phyloP scores from a whole-genome alignment of 805 yeast genomes.

The Martiniozyma abietophila region DNA sequence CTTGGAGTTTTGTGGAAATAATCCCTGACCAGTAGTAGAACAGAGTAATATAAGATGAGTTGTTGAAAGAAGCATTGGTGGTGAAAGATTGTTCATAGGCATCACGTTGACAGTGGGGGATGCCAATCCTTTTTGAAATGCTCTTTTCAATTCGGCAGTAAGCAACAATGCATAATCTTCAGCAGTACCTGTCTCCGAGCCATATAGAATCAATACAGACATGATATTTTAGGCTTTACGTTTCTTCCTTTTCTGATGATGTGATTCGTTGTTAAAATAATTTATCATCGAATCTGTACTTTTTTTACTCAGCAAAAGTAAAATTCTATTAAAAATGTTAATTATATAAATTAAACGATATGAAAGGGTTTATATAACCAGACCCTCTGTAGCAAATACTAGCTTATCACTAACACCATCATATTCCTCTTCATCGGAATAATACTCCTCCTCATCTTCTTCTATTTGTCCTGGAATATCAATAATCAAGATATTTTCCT shows the following conservation, averaged over 20 bases:
- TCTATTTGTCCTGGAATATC: slow-evolving; percentile 10
- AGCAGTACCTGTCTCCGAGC: slow-evolving; percentile 89
- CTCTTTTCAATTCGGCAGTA: slow-evolving; percentile 48
- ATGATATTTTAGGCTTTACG: no score
- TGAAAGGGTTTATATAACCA: no score
- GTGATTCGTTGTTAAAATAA: no score
- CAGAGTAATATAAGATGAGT: slow-evolving; percentile 44
- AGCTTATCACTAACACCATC: no score
- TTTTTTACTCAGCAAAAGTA: no score
- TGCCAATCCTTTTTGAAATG: slow-evolving; percentile 38
- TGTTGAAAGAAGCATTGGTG: slow-evolving; percentile 12
- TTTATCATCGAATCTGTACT: no score
- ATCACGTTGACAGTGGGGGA: slow-evolving; percentile 44
- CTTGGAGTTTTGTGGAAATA: slow-evolving; percentile 67
- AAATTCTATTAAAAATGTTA: no score
- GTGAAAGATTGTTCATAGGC: slow-evolving; percentile 38
- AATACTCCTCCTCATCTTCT: slow-evolving; percentile 4
- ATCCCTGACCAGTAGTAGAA: slow-evolving; percentile 95
- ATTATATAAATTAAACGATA: no score
- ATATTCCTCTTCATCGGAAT: slow-evolving; percentile 10
- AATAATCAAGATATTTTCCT: slow-evolving; percentile 9
- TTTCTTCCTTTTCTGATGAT: no score
- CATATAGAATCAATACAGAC: slow-evolving; percentile 48
- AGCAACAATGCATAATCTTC: slow-evolving; percentile 72
- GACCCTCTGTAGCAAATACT: no score